These are phyloP conservation scores for Byssothecium circinans DNA, from an alignment of 2,329 filamentous ascomycete genomes.

Conservation along the genomic window DNA sequence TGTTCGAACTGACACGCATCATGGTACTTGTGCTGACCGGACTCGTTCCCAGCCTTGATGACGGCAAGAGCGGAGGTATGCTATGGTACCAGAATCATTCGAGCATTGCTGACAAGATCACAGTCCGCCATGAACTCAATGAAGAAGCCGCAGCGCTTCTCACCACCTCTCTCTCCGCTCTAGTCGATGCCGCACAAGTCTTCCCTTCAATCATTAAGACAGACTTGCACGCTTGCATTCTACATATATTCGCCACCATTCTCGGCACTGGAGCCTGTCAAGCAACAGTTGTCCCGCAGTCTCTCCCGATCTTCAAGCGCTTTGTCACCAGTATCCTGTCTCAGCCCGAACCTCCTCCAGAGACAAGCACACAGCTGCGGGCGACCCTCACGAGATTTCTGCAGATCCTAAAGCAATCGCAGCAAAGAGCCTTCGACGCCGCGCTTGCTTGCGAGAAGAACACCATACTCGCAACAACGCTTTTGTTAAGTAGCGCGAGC, in stretches of 20 bases:
- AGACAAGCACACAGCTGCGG: constrained; percentile 70
- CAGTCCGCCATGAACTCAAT: constrained; percentile 74
- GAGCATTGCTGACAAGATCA: constrained; percentile 49
- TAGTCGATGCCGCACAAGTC: constrained; percentile 92
- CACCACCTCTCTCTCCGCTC: constrained; percentile 76
- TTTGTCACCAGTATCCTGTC: constrained; percentile 77
- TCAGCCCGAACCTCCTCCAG: constrained; percentile 46
- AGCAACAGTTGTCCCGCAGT: constrained; percentile 82
- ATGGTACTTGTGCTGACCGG: constrained; percentile 91
- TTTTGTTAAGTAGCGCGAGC: constrained; percentile 80
- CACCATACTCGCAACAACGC: constrained; percentile 81
- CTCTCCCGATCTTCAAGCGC: constrained; percentile 86
- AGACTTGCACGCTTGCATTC: constrained; percentile 91
- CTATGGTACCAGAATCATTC: neutral
- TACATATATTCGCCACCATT: constrained; percentile 95
- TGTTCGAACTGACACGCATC: constrained; percentile 94
- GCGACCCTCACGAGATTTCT: constrained; percentile 82
- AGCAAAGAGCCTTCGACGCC: constrained; percentile 73
- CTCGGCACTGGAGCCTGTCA: constrained; percentile 87
- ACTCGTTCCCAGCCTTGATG: constrained; percentile 78
- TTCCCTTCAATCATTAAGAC: constrained; percentile 97
- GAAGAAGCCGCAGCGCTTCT: constrained; percentile 85
- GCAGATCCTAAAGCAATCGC: constrained; percentile 73
- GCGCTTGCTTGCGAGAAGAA: constrained; percentile 92
- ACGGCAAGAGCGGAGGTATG: constrained; percentile 47